Base-by-base conservation (phyloP, 1,284 basidiomycete genomes). In the Cutaneotrichosporon sp. region DNA sequence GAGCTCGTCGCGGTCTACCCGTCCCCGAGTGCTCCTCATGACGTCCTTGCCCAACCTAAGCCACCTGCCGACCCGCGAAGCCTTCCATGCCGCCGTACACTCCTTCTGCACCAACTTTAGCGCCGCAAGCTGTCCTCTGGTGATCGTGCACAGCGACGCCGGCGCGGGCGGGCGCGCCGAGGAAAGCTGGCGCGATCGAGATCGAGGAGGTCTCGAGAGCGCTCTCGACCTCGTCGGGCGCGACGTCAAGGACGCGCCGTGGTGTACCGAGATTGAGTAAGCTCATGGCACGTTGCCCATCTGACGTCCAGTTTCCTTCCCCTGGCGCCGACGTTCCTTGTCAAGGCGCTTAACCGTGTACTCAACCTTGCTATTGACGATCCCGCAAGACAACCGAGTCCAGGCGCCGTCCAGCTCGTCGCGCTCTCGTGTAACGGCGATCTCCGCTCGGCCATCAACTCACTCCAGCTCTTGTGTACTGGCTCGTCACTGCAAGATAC, bases 31-130 rank as follows among this genome's bases (percentile, higher is more conserved):
- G 4, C 81, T 98, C 46, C 81, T 98, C 8, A 78, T 98, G 8
- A 92, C 97, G 70, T 90, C 97, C 56, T 79, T 97, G 3, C 94
- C 94, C 0, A 97, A 97, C 67, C 80, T 97, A 39, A 76, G 88
- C 4, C 87, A 93, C 66, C 72, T 80, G 1, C 76, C 80, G 3
- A 93, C 88, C 0, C 85, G 86, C 58, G 74, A 79, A 4, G 80
- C 83, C 1, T 93, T 97, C 66, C 90, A 96, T 60, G 76, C 80
- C 0, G 79, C 85, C 0, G 72, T 98, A 0, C 74, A 81, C 21
- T 73, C 80, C 0, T 79, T 88, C 45, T 81, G 84, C 14, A 70
- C 76, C 46, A 21, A 70, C 75, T 47, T 61, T 73, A 47, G 66
- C 58, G 55, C 64, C 17, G 59, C 67, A 56, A 54, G 77, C 74